These are phyloP conservation scores for Galeopsis tetrahit DNA, from an alignment of 257 asterid species.

Conservation along the genomic window DNA sequence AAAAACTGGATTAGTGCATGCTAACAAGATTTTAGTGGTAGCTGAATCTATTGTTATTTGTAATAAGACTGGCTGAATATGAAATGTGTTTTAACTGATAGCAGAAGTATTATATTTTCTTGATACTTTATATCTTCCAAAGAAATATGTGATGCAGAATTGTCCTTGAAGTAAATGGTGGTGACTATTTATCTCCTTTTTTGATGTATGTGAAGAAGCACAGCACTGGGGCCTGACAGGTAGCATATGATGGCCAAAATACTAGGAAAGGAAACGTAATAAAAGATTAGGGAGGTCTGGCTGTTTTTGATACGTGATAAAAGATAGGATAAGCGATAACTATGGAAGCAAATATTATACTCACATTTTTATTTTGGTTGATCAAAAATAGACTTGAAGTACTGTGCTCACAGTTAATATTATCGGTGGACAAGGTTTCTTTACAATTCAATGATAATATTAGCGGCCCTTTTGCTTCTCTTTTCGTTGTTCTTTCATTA, in stretches of 20 bases:
- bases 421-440: not conserved
- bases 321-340: not conserved
- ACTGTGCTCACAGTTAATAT: not conserved
- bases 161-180: conserved; percentile 3
- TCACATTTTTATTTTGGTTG: not conserved
- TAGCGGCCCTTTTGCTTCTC: not conserved
- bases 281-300: conserved; percentile 6
- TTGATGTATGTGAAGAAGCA: conserved; percentile 2
- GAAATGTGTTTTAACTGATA: conserved; percentile 10
- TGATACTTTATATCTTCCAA: not conserved
- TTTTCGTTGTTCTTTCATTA: not conserved
- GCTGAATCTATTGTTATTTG: conserved; percentile 13
- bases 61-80: not conserved
- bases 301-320: not conserved
- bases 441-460: not conserved
- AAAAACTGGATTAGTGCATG: not conserved
- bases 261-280: not conserved
- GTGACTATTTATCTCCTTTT: conserved; percentile 4
- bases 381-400: not conserved
- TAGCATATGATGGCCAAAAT: not conserved
- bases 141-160: not conserved
- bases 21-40: not conserved
- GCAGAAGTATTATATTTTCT: not conserved
- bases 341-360: not conserved
- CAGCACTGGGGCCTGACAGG: conserved; percentile 5